A percentile compares a stretch with the other conserved stretches of the same genome.
Evolutionary conservation across 1,284 basidiomycete genomes (phyloP).

Genomic region (Cerioporus squamosus): DNA sequence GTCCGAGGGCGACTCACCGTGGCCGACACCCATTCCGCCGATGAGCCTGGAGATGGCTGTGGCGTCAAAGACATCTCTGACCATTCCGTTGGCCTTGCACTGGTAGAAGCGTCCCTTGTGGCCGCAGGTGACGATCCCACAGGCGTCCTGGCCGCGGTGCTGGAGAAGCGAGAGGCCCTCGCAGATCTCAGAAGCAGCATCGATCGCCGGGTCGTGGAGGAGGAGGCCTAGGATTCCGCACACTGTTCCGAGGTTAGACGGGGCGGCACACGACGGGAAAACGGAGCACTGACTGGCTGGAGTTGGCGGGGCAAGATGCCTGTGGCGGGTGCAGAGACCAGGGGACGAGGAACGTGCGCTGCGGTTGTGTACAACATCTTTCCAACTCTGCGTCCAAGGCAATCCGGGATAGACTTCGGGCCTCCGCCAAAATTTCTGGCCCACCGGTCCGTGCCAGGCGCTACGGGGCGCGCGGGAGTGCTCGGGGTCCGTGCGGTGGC

Average conservation of each 20-base stretch:
- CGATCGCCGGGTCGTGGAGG: constrained; percentile 74
- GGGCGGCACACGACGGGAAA: not conserved
- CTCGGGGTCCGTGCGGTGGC: constrained; percentile 18
- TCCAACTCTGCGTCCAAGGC: constrained; percentile 6
- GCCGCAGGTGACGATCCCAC: constrained; percentile 97
- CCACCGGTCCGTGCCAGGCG: constrained; percentile 11
- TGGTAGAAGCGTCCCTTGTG: constrained; percentile 96
- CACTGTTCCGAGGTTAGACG: constrained; percentile 47
- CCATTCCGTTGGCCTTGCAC: constrained; percentile 99
- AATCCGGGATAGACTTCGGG: not conserved
- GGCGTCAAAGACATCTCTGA: constrained; percentile 95
- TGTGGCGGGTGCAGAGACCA: constrained; percentile 6
- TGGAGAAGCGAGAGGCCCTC: constrained; percentile 92
- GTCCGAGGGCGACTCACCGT: constrained; percentile 65
- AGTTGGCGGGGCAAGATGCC: constrained; percentile 1
- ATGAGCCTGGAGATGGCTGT: constrained; percentile 78
- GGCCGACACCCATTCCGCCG: constrained; percentile 98
- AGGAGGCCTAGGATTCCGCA: constrained; percentile 90
- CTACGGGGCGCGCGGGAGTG: constrained; percentile 1
- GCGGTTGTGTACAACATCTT: constrained; percentile 18
- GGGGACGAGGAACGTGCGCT: constrained; percentile 13
- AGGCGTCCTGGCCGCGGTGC: constrained; percentile 97
- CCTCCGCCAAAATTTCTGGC: constrained; percentile 17
- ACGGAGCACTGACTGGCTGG: constrained; percentile 13
- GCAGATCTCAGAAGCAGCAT: constrained; percentile 86